Evolutionary conservation across 2,329 filamentous ascomycete genomes (phyloP), one percentile per base, ranked within the genome.

Genomic region (Botryotinia convoluta): DNA sequence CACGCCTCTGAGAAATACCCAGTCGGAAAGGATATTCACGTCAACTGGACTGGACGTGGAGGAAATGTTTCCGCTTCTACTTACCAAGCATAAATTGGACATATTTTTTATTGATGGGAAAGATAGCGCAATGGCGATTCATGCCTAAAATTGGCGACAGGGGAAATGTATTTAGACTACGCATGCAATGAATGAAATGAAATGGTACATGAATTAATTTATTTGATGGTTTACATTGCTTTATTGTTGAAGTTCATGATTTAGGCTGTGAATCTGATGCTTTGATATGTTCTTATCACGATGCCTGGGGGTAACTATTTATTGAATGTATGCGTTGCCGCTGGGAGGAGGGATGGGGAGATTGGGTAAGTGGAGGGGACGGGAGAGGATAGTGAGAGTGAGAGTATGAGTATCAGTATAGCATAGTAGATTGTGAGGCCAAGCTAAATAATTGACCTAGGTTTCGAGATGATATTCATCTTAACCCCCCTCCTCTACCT

Each of bases 31-130:
- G 90, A 98, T 84, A 96, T 95, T 83, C 96, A 99, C 90, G 94
- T 98, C 85, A 99, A 99, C 93, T 99, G 96, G 96, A 99, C 96
- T 80, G 96, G 96, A 81, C 93, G 96, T 84, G 96, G 96, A 83
- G 96, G 96, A 82, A 96, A 98, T 83, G 93, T 99, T 78, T 97
- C 94, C 80, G 96, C 96, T 81, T 97, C 95, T 70, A 98, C 95
- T 79, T 99, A 99, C 89, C 93, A 94, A 86, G 96, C 93, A 88
- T 98, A 97, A 78, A 74, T 57, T 62, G 51, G 64, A 48, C 10
- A 42, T 39, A 20, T 51, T 39, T 48, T 70, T 60, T 54, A 67
- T 68, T 67, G 45, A n/a, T 59, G n/a, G 35, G 35, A 51, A 59
- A 32, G 44, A 57, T 29, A 29, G n/a, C 51, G n/a, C n/a, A 57